Conservation (phyloP, 768 basidiomycete species). For the Leucosporidium yakuticum region DNA sequence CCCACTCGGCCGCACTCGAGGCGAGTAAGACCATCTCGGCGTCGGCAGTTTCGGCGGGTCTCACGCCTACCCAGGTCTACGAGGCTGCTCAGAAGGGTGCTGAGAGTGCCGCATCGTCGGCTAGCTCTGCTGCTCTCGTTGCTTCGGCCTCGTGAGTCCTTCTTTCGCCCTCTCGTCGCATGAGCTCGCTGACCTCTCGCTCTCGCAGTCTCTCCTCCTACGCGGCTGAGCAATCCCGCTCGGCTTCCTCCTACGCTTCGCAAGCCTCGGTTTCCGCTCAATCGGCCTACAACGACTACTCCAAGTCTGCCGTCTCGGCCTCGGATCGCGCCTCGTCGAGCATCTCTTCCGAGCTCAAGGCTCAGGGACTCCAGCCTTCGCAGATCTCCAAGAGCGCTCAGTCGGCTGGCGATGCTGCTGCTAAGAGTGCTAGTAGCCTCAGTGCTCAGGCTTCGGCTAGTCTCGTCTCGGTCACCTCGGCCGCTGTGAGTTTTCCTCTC, state of each 20-base stretch:
- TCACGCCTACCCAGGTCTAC: no score
- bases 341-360: slow-evolving; percentile 10
- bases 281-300: slow-evolving; percentile 34
- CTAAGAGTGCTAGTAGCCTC: no score
- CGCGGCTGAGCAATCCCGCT: no score
- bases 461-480: slow-evolving; percentile 2
- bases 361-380: slow-evolving; percentile 10
- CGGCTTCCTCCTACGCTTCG: background rate
- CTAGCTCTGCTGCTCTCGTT: no score
- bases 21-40: background rate
- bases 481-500: slow-evolving; percentile 8
- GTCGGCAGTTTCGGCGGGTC: no score
- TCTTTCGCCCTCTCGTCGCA: background rate
- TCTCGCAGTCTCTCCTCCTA: no score
- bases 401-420: slow-evolving; percentile 9
- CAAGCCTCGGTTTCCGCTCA: slow-evolving; percentile 13
- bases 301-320: slow-evolving; percentile 37
- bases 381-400: slow-evolving; percentile 21
- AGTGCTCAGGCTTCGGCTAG: no score
- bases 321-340: slow-evolving; percentile 38
- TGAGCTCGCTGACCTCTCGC: no score
- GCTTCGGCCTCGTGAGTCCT: background rate
- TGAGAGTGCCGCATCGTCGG: no score
- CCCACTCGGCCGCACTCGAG: background rate
- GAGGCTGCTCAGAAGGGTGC: no score